These are phyloP conservation scores for Nitzschia sp. DNA, from an alignment of 108 stramenopile species.

Conservation along the genomic window DNA sequence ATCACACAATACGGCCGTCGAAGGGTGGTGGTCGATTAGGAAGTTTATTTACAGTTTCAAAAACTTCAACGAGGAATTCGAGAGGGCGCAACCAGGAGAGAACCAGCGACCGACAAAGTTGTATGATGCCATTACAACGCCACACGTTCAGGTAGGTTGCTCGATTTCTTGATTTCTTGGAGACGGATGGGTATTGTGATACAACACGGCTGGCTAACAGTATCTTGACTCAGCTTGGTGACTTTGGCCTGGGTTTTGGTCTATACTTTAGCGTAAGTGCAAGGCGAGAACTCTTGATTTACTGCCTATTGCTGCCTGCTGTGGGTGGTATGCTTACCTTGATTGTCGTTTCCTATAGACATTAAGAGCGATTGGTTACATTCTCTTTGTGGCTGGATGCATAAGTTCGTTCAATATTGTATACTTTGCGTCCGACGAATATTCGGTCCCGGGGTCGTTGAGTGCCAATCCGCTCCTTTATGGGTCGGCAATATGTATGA, in stretches of 20 bases:
- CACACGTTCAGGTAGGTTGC: slow-evolving; percentile 39
- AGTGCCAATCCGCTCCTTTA: background rate
- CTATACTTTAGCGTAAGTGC: slow-evolving; percentile 64
- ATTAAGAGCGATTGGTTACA: slow-evolving; percentile 56
- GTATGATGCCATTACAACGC: slow-evolving; percentile 69
- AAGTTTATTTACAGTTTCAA: slow-evolving; percentile 15
- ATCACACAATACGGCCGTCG: background rate
- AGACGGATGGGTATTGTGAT: no score
- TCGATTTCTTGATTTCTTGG: no score
- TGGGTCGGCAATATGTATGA: slow-evolving; percentile 52
- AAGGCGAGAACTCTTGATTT: background rate
- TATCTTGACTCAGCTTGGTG: slow-evolving; percentile 38
- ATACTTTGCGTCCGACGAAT: slow-evolving; percentile 68
- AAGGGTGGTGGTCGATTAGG: slow-evolving; percentile 20
- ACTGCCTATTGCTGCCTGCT: background rate
- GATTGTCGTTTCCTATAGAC: slow-evolving; percentile 23
- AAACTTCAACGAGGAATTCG: slow-evolving; percentile 45
- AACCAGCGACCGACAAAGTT: slow-evolving; percentile 56
- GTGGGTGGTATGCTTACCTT: background rate
- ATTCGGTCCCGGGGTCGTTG: slow-evolving; percentile 13
- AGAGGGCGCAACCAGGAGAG: slow-evolving; percentile 53
- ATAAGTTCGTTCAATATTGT: slow-evolving; percentile 70
- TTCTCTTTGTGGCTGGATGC: slow-evolving; percentile 39
- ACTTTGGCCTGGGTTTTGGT: slow-evolving; percentile 69
- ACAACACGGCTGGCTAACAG: no score